Evolutionary conservation across 2,329 filamentous ascomycete species (phyloP).

Genomic region (Neodidymelliopsis sp.): DNA sequence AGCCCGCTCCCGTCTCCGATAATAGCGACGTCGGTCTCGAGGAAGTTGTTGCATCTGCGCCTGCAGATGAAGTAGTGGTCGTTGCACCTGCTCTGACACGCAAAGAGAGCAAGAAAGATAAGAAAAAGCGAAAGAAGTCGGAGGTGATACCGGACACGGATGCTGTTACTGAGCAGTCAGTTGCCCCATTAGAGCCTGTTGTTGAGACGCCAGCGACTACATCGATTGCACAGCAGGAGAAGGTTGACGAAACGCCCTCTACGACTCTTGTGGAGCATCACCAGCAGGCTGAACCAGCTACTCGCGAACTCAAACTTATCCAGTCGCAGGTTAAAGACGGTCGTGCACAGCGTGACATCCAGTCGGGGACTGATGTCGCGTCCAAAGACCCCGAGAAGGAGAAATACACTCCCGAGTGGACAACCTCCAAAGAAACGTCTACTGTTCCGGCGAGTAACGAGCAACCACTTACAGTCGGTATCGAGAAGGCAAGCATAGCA

Average conservation of each 20-base stretch:
- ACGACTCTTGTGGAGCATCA: not conserved
- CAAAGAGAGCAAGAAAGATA: slow-evolving; percentile 42
- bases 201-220: not conserved
- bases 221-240: not conserved
- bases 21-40: not conserved
- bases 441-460: not conserved
- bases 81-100: slow-evolving; percentile 25
- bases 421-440: too few species aligned
- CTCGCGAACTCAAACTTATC: not conserved
- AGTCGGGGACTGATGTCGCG: too few species aligned
- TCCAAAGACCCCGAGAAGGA: too few species aligned
- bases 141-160: not conserved
- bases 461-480: too few species aligned
- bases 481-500: not conserved
- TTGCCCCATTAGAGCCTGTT: not conserved
- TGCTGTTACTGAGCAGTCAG: not conserved
- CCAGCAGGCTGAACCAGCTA: not conserved
- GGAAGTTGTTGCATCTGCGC: slow-evolving; percentile 14
- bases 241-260: not conserved
- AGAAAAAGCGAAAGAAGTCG: slow-evolving; percentile 40
- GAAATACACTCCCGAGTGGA: too few species aligned
- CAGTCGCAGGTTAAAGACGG: too few species aligned
- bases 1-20: not conserved
- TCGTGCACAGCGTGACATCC: too few species aligned
- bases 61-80: slow-evolving; percentile 12